Percentiles rank a stretch among this genome's conserved stretches.
Evolutionary conservation across 2,329 filamentous ascomycete species (phyloP).

Genomic region (Fusarium anthophilum): DNA sequence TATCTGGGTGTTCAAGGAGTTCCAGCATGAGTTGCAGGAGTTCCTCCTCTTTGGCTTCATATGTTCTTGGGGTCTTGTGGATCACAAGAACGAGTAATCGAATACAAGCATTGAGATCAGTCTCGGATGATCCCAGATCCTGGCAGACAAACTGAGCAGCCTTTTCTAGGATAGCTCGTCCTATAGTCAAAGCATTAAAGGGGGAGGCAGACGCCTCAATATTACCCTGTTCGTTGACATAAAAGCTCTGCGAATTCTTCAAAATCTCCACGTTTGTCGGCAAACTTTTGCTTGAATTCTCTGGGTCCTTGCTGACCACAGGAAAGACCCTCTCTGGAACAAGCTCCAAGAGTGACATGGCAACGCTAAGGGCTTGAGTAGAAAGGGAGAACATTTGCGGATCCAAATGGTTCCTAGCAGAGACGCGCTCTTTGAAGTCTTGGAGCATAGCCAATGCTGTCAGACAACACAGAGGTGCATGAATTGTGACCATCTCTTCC

Average conservation of each 20-base stretch:
- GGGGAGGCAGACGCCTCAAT: slow-evolving; percentile 70
- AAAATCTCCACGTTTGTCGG: slow-evolving; percentile 61
- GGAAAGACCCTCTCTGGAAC: slow-evolving; percentile 72
- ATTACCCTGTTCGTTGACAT: slow-evolving; percentile 75
- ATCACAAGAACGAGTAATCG: slow-evolving; percentile 68
- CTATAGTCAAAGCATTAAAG: slow-evolving; percentile 63
- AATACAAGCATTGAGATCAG: slow-evolving; percentile 65
- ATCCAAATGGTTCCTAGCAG: slow-evolving; percentile 44
- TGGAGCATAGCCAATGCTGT: slow-evolving; percentile 72
- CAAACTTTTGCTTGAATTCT: slow-evolving; percentile 10
- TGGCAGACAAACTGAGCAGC: slow-evolving; percentile 62
- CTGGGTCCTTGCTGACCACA: slow-evolving; percentile 7
- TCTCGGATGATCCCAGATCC: slow-evolving; percentile 52
- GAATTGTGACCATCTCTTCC: slow-evolving; percentile 91
- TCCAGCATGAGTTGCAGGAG: slow-evolving; percentile 62
- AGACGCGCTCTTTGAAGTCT: slow-evolving; percentile 56
- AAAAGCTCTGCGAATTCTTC: slow-evolving; percentile 71
- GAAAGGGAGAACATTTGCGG: slow-evolving; percentile 45
- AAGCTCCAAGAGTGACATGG: slow-evolving; percentile 67
- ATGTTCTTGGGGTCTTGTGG: slow-evolving; percentile 58
- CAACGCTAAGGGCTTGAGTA: slow-evolving; percentile 57
- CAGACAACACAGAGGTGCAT: slow-evolving; percentile 75
- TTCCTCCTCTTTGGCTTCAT: slow-evolving; percentile 55
- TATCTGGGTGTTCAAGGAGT: slow-evolving; percentile 52
- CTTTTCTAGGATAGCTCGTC: slow-evolving; percentile 72